Evolutionary conservation across 257 asterid species (phyloP).

Genomic region (Voacanga thouarsii): DNA sequence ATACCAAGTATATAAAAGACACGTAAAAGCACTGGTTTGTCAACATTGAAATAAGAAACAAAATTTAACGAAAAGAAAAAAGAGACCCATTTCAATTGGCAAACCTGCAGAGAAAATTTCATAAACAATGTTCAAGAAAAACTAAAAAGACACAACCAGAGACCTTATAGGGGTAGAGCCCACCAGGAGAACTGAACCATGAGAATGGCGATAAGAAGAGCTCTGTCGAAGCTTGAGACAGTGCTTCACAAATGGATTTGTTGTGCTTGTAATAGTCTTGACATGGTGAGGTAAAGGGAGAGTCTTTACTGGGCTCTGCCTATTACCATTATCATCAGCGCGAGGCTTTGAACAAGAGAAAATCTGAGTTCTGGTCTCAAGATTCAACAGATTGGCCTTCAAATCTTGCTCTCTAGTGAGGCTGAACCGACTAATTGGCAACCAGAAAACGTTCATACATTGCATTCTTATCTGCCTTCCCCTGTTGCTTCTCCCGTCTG

Average conservation of each 20-base stretch:
- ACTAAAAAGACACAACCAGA: not conserved
- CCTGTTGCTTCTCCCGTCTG: not conserved
- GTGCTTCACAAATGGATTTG: constrained; percentile 89
- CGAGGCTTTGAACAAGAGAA: constrained; percentile 19
- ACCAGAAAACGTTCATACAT: constrained; percentile 29
- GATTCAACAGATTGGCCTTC: constrained; percentile 14
- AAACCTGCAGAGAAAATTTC: too few species aligned
- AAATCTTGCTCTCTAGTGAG: constrained; percentile 22
- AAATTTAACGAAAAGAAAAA: not conserved
- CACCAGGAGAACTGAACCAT: constrained; percentile 72
- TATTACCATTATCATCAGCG: constrained; percentile 6
- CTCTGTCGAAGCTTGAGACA: constrained; percentile 83
- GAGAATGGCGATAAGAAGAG: constrained; percentile 76
- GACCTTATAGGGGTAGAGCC: constrained; percentile 86
- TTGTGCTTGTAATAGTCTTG: constrained; percentile 67
- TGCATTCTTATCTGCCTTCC: constrained; percentile 33
- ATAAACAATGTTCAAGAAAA: not conserved
- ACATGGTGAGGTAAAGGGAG: constrained; percentile 47
- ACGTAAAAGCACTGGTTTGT: not conserved
- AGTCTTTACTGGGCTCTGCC: constrained; percentile 32
- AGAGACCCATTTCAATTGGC: not conserved
- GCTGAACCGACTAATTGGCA: constrained; percentile 18
- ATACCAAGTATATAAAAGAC: not conserved
- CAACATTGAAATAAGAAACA: not conserved
- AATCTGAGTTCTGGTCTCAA: constrained; percentile 19